Evolutionary conservation across 768 basidiomycete species (phyloP).

Genomic region (Trametes meyenii): DNA sequence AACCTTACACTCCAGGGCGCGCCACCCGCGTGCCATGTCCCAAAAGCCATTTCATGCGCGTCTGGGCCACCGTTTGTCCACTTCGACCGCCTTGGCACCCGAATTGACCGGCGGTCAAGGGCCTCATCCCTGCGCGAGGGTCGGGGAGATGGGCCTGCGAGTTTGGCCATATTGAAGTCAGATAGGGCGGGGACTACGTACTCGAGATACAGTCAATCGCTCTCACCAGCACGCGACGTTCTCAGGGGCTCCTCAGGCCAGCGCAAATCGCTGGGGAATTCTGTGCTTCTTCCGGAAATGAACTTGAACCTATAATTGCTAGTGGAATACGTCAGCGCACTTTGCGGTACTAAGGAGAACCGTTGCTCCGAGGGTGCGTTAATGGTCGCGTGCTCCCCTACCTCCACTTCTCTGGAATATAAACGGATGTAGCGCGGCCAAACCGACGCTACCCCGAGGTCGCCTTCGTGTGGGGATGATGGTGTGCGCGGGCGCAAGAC

Average conservation of each 20-base stretch:
- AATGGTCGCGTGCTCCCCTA: no score
- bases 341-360: not conserved
- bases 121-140: not conserved
- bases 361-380: no score
- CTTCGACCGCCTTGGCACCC: not conserved
- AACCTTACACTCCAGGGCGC: not conserved
- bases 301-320: not conserved
- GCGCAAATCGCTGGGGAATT: not conserved
- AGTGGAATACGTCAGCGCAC: not conserved
- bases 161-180: not conserved
- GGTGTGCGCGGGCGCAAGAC: not conserved
- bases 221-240: constrained; percentile 7
- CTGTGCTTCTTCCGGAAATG: not conserved
- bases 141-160: constrained; percentile 1
- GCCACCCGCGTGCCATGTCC: not conserved
- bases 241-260: not conserved
- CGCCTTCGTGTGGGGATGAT: not conserved
- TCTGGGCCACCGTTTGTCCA: not conserved
- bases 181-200: constrained; percentile 1
- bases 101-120: no score
- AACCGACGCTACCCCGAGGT: not conserved
- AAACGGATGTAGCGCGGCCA: not conserved
- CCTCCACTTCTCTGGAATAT: not conserved
- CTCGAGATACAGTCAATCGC: not conserved
- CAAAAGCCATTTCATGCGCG: not conserved